A percentile compares a stretch with the other conserved stretches of the same genome.
Conservation (phyloP, 352 stramenopile genomes). For the Globisporangium polare region DNA sequence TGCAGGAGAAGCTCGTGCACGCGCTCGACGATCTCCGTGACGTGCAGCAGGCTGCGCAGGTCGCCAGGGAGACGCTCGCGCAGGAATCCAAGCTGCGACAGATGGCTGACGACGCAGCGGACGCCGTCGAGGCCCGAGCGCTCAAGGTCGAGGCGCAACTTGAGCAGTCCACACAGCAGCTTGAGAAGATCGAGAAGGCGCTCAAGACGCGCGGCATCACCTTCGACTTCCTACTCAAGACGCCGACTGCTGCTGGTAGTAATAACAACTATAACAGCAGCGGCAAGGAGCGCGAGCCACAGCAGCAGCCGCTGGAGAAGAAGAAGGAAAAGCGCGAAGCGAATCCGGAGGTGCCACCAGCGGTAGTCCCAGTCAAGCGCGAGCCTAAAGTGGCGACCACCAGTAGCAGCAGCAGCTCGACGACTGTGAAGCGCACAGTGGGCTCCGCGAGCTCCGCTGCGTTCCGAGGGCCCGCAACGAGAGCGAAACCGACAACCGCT, state of each 20-base stretch:
- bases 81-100: slow-evolving; percentile 40
- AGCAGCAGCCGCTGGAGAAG: slow-evolving; percentile 3
- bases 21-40: slow-evolving; percentile 24
- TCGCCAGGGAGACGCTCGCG: slow-evolving; percentile 31
- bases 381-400: background rate
- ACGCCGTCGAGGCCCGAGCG: slow-evolving; percentile 34
- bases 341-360: background rate
- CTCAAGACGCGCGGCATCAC: slow-evolving; percentile 61
- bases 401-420: background rate
- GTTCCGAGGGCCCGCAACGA: background rate
- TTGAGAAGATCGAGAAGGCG: slow-evolving; percentile 38
- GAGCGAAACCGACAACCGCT: background rate
- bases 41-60: slow-evolving; percentile 24
- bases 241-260: slow-evolving; percentile 3
- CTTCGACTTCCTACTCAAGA: slow-evolving; percentile 56
- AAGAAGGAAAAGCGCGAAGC: slow-evolving; percentile 7
- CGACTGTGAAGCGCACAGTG: background rate
- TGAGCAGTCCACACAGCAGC: slow-evolving; percentile 20
- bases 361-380: background rate
- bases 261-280: slow-evolving; percentile 17
- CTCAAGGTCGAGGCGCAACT: slow-evolving; percentile 36
- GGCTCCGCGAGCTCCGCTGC: slow-evolving; percentile 6
- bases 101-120: slow-evolving; percentile 40
- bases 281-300: background rate
- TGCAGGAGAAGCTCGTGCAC: slow-evolving; percentile 30